Conservation (phyloP, 2,329 filamentous ascomycete species). For the Neodidymelliopsis sp. region DNA sequence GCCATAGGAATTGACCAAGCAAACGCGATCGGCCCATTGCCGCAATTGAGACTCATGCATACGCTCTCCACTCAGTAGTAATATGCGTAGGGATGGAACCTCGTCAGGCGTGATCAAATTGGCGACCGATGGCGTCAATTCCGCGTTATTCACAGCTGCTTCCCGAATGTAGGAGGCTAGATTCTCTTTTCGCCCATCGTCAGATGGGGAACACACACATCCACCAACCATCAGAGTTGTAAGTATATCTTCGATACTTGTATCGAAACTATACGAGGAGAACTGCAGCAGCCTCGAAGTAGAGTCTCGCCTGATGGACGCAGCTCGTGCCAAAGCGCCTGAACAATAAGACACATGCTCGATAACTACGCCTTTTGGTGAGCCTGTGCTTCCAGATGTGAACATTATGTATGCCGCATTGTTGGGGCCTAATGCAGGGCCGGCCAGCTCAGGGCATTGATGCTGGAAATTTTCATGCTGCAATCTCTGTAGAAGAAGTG, state of each 20-base stretch:
- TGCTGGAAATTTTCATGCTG: too few species aligned
- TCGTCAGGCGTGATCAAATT: too few species aligned
- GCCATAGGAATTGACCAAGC: constrained; percentile 22
- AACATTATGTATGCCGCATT: constrained; percentile 69
- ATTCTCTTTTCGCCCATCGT: constrained; percentile 49
- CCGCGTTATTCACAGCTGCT: constrained; percentile 51
- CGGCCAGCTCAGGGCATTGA: too few species aligned
- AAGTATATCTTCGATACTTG: constrained; percentile 59
- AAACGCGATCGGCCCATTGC: constrained; percentile 14
- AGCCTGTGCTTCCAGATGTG: constrained; percentile 64
- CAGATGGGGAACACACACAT: constrained; percentile 60
- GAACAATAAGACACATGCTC: constrained; percentile 60
- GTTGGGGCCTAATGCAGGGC: too few species aligned
- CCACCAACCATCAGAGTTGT: constrained; percentile 57
- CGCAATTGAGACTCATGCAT: too few species aligned
- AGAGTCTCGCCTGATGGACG: too few species aligned
- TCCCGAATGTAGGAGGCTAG: not conserved
- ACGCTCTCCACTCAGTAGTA: too few species aligned
- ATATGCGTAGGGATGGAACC: too few species aligned
- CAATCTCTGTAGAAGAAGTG: too few species aligned
- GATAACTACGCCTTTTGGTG: constrained; percentile 68
- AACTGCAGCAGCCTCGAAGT: constrained; percentile 32
- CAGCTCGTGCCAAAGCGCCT: too few species aligned
- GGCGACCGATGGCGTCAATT: constrained; percentile 21
- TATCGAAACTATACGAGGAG: constrained; percentile 59